phyloP scores from a whole-genome alignment of 257 asterid genomes.

The Nyctanthes arbortristis region DNA sequence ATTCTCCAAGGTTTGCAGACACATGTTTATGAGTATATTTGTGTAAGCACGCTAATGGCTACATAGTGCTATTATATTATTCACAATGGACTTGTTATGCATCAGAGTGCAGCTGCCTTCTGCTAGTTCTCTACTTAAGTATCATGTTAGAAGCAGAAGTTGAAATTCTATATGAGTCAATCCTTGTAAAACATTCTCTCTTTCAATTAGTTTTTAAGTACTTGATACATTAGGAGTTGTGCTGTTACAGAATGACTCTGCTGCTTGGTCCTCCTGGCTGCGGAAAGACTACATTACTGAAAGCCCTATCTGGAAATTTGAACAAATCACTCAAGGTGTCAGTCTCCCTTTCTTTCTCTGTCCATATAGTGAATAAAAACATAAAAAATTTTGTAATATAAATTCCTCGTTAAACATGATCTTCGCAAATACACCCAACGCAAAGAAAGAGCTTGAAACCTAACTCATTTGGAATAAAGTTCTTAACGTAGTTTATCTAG shows the following conservation, averaged over 20 bases:
- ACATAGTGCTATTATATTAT: not conserved
- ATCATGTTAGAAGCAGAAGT: slow-evolving; percentile 1
- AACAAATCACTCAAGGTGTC: slow-evolving; percentile 59
- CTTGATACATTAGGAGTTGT: slow-evolving; percentile 15
- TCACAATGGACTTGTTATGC: not conserved
- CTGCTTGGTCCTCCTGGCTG: slow-evolving; percentile 80
- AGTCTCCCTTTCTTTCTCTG: not conserved
- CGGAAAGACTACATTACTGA: slow-evolving; percentile 72
- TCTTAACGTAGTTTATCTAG: not conserved
- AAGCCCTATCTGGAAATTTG: slow-evolving; percentile 69
- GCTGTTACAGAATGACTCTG: slow-evolving; percentile 54
- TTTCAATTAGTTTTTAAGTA: not conserved
- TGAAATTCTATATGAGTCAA: not conserved
- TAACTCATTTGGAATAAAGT: not conserved
- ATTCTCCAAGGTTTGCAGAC: not conserved
- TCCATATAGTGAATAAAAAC: not conserved
- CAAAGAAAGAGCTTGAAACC: not conserved
- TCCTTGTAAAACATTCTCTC: not conserved
- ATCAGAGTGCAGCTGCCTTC: not conserved
- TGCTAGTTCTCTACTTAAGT: not conserved
- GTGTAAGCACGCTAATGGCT: not conserved
- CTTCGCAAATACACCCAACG: not conserved
- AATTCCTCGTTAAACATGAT: not conserved
- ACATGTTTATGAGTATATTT: not conserved
- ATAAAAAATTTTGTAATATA: not conserved